Evolutionary conservation across 2,329 filamentous ascomycete species (phyloP), one percentile per base, ranked within the genome.

Genomic region (Stagonosporopsis tanaceti): DNA sequence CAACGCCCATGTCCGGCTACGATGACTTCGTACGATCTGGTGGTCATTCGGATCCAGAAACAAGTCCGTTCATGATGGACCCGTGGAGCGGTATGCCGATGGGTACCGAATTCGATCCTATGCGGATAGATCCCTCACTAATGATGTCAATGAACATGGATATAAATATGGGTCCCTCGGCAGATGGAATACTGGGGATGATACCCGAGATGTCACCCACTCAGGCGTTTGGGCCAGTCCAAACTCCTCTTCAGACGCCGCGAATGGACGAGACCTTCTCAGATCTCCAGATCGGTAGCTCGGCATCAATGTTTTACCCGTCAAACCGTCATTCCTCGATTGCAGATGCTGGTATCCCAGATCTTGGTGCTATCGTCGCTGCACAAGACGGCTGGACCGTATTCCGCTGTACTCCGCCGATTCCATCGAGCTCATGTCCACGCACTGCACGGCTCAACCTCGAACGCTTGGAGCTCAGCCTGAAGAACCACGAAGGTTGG

Each of bases 361-460:
- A 83, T 55, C 76, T 81, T 39, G 78, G 78, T 40, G 79, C 80
- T 6, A 80, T 83, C 44, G 73, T 82, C 39, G 77, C 79, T 20
- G 81, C 81, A 27, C 81, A 82, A 54, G 81, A 84, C 58, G 78
- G 78, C 7, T 84, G 82, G 82, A 80, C 79, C 4, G 80, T 79
- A 6, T 84, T 84, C 62, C 77, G 81, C 37, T 85, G 82, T 67
- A 82, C 79, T 14, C 80, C 81, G 15, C 76, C 78, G 22, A 76
- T 81, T 40, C 77, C 80, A 14, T 80, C 81, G 3, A 79, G 75
- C 50, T 78, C 78, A 24, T 83, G 81, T 64, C 82, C 82, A 17
- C 80, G 78, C 47, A 84, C 82, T 3, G 81, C 81, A 15, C 76
- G 75, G 51, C 69, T 81, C 46, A 83, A 84, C 57, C 75, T 85